A percentile compares a stretch with the other conserved stretches of the same genome.
Conservation (phyloP, 139 green algal genomes). For the Nannochloris sp. region DNA sequence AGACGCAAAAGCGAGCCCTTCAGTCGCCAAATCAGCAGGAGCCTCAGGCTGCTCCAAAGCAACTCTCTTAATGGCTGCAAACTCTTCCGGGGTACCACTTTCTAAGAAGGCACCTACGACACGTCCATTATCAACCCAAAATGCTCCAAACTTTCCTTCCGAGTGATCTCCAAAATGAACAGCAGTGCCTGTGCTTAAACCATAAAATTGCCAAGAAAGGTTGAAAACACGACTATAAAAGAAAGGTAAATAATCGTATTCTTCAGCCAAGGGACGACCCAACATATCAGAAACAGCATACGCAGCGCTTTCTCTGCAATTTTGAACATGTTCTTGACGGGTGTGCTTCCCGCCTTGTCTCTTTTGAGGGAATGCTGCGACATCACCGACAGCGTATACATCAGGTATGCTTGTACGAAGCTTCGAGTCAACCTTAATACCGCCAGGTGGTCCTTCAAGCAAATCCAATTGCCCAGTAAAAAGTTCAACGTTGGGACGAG, state of each 20-base stretch:
- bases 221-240: slow-evolving; percentile 91
- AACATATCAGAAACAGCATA: slow-evolving; percentile 19
- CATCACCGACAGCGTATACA: slow-evolving; percentile 87
- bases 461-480: slow-evolving; percentile 51
- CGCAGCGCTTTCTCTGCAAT: slow-evolving; percentile 27
- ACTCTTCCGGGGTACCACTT: slow-evolving; percentile 59
- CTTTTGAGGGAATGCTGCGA: slow-evolving; percentile 79
- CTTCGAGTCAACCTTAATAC: slow-evolving; percentile 70
- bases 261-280: slow-evolving; percentile 3
- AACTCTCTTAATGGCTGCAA: slow-evolving; percentile 56
- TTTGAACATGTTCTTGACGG: slow-evolving; percentile 82
- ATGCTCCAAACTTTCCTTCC: slow-evolving; percentile 74
- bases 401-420: slow-evolving; percentile 60
- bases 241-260: slow-evolving; percentile 90
- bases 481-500: slow-evolving; percentile 55
- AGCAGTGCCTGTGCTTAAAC: slow-evolving; percentile 31
- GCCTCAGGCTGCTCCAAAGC: slow-evolving; percentile 25
- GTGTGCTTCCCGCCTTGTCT: slow-evolving; percentile 33
- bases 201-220: slow-evolving; percentile 81
- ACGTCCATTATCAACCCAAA: slow-evolving; percentile 69
- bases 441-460: slow-evolving; percentile 50
- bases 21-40: slow-evolving; percentile 18
- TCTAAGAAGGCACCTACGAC: slow-evolving; percentile 84
- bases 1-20: slow-evolving; percentile 32
- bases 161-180: slow-evolving; percentile 46